Conservation (phyloP, 176 grass and related monocot genomes). For the Phyllostachys edulis region DNA sequence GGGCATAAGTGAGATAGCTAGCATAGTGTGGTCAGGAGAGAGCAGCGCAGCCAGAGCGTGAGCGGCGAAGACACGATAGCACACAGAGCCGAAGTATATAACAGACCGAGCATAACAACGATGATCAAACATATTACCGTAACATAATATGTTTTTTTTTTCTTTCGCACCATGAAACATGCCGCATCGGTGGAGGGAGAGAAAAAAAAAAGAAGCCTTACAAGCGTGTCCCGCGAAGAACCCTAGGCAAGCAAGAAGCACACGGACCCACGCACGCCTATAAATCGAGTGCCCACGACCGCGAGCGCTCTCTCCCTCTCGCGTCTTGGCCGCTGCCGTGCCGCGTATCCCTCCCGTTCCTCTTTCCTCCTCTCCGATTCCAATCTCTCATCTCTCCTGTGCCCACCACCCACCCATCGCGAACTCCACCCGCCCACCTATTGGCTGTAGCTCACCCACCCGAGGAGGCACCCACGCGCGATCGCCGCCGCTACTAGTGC, state of each 20-base stretch:
- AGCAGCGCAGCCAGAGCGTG: too few relatives aligned
- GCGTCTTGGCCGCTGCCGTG: neutral
- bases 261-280: conserved; percentile 16
- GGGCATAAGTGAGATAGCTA: too few relatives aligned
- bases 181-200: neutral
- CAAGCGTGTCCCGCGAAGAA: neutral
- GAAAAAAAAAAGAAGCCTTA: neutral
- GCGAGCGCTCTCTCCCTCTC: too few relatives aligned
- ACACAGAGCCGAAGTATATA: too few relatives aligned
- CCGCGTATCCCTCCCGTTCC: neutral
- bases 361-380: too few relatives aligned
- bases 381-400: neutral
- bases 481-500: neutral
- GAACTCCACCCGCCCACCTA: neutral
- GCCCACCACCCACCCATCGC: neutral
- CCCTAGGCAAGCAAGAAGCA: neutral
- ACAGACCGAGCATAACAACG: too few relatives aligned
- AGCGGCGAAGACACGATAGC: too few relatives aligned
- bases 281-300: neutral
- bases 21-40: too few relatives aligned
- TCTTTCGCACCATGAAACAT: too few relatives aligned
- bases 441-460: neutral
- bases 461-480: neutral
- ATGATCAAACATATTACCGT: too few relatives aligned
- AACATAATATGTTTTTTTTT: too few relatives aligned